phyloP scores from a whole-genome alignment of 2,329 filamentous ascomycete species.

The Alternaria alternata region DNA sequence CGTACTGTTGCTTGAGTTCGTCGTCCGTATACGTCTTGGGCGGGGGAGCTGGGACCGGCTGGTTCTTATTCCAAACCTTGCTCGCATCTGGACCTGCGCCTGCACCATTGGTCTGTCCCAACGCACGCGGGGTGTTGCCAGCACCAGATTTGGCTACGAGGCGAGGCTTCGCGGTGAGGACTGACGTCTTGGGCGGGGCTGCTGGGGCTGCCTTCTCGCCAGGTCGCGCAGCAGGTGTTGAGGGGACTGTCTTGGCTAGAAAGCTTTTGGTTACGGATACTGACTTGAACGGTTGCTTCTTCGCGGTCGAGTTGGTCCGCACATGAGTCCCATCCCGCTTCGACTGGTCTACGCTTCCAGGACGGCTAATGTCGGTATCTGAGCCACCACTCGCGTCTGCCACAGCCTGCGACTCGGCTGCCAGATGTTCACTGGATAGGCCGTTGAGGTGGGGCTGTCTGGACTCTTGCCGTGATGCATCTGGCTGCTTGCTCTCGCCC shows the following conservation, averaged over 20 bases:
- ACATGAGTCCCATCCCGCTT: slow-evolving; percentile 67
- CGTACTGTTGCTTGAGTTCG: slow-evolving; percentile 82
- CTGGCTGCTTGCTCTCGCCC: slow-evolving; percentile 24
- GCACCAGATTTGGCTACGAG: slow-evolving; percentile 77
- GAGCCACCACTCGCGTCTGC: slow-evolving; percentile 77
- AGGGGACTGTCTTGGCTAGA: slow-evolving; percentile 73
- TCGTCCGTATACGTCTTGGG: slow-evolving; percentile 86
- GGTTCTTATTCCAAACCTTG: slow-evolving; percentile 89
- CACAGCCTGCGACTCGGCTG: slow-evolving; percentile 55
- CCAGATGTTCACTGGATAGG: slow-evolving; percentile 44
- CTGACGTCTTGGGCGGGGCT: slow-evolving; percentile 55
- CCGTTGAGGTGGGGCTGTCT: slow-evolving; percentile 47
- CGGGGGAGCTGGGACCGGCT: slow-evolving; percentile 75
- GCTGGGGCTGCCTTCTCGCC: slow-evolving; percentile 62
- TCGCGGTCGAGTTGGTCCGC: slow-evolving; percentile 65
- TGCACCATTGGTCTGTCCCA: slow-evolving; percentile 66
- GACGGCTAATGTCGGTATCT: slow-evolving; percentile 75
- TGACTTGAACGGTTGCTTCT: slow-evolving; percentile 83
- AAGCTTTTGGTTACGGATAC: slow-evolving; percentile 88
- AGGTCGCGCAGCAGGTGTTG: slow-evolving; percentile 59
- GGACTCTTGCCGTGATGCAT: slow-evolving; percentile 20
- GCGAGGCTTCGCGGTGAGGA: slow-evolving; percentile 70
- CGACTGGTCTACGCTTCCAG: slow-evolving; percentile 59
- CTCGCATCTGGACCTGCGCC: slow-evolving; percentile 72
- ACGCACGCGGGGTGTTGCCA: slow-evolving; percentile 61